phyloP scores from a whole-genome alignment of 78 protist species.

The Dictyostelium capitatum region DNA sequence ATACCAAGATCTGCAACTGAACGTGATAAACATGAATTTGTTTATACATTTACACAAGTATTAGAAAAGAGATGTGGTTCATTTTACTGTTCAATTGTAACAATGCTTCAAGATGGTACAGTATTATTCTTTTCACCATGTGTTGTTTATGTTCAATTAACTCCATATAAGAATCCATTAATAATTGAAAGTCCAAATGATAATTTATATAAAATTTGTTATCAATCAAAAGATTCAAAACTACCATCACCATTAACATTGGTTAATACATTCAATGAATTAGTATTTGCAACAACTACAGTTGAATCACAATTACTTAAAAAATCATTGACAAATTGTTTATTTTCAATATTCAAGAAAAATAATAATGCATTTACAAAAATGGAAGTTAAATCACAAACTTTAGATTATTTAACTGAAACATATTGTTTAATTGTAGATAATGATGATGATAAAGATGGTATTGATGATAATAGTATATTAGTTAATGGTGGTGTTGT shows the following conservation, averaged over 20 bases:
- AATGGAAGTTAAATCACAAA: too few species aligned
- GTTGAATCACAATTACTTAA: neutral
- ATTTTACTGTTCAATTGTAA: neutral
- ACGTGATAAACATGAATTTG: neutral
- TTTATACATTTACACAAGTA: neutral
- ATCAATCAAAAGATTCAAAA: neutral
- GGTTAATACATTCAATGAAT: neutral
- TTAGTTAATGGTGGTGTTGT: too few species aligned
- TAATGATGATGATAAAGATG: too few species aligned
- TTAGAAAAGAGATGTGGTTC: too few species aligned
- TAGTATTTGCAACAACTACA: neutral
- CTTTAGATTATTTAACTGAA: too few species aligned
- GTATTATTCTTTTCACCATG: neutral
- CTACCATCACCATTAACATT: neutral
- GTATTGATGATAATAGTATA: too few species aligned
- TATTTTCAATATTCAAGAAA: neutral
- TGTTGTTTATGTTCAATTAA: neutral
- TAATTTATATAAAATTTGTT: neutral
- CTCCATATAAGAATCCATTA: neutral
- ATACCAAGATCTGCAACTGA: neutral
- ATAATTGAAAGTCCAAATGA: neutral
- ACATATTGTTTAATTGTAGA: too few species aligned
- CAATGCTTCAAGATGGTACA: conserved; percentile 33
- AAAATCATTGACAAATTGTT: neutral
- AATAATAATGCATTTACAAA: neutral